phyloP scores from a whole-genome alignment of 495 filamentous ascomycete genomes.

The Penicillium angulare region DNA sequence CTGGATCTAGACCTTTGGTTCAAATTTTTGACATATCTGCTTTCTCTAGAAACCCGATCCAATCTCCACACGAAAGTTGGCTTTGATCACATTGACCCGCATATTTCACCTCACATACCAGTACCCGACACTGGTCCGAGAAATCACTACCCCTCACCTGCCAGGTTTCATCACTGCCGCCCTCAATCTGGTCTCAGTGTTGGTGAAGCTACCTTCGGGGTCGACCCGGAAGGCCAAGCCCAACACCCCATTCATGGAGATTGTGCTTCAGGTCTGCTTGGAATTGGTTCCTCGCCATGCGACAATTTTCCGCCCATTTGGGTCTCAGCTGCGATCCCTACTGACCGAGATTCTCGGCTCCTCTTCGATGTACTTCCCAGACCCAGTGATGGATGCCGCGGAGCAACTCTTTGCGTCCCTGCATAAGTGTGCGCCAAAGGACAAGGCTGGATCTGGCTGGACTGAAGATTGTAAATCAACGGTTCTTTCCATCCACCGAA shows the following conservation, averaged over 20 bases:
- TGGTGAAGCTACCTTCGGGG: conserved; percentile 33
- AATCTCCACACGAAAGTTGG: conserved; percentile 66
- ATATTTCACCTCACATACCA: conserved; percentile 80
- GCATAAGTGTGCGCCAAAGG: conserved; percentile 74
- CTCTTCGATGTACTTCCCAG: conserved; percentile 38
- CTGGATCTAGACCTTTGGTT: neutral
- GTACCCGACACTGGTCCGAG: conserved; percentile 77
- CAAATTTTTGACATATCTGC: neutral
- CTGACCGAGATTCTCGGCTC: conserved; percentile 48
- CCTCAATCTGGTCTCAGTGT: conserved; percentile 59
- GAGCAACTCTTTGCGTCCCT: conserved; percentile 64
- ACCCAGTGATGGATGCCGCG: conserved; percentile 48
- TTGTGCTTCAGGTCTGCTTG: conserved; percentile 61
- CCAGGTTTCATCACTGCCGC: conserved; percentile 70
- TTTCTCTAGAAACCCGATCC: conserved; percentile 66
- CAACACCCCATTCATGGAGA: conserved; percentile 53
- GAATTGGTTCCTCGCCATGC: conserved; percentile 73
- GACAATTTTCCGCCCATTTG: conserved; percentile 74
- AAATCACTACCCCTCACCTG: conserved; percentile 82
- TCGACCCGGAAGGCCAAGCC: conserved; percentile 42
- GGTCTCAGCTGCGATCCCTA: conserved; percentile 60
- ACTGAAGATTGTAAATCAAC: conserved; percentile 56
- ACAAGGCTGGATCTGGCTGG: conserved; percentile 72
- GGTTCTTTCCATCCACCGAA: conserved; percentile 61
- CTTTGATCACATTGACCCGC: conserved; percentile 70